Percentiles rank a stretch among this genome's conserved stretches.
phyloP scores from a whole-genome alignment of 2,329 filamentous ascomycete species.

The Cordyceps cicadae region DNA sequence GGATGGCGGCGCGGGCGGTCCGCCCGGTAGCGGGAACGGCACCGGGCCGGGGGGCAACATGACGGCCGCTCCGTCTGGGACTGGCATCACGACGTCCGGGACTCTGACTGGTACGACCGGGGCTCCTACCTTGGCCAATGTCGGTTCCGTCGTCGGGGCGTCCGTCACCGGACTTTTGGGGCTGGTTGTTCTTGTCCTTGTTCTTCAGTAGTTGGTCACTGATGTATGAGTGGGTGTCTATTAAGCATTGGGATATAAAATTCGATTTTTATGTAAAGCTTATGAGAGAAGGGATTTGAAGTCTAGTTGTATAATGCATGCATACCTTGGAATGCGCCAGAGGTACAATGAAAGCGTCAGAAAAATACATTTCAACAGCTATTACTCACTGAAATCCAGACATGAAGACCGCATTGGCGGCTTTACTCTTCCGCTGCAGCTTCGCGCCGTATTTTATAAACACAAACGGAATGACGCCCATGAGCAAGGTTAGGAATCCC shows the following conservation, averaged over 20 bases:
- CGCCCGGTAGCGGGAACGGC: background rate
- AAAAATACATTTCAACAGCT: background rate
- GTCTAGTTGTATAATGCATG: background rate
- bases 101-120: background rate
- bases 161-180: background rate
- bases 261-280: background rate
- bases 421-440: background rate
- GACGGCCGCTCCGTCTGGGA: background rate
- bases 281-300: too few species aligned
- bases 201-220: background rate
- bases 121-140: background rate
- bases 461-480: conserved; percentile 8
- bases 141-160: background rate
- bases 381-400: background rate
- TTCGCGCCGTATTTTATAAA: conserved; percentile 3
- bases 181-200: background rate
- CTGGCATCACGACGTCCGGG: background rate
- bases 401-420: background rate
- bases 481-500: conserved; percentile 20
- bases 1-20: background rate
- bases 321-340: background rate
- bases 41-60: background rate
- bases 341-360: background rate
- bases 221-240: background rate
- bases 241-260: too few species aligned